Evolutionary conservation across 2,329 filamentous ascomycete genomes (phyloP).

Genomic region (Fusarium nodosum): DNA sequence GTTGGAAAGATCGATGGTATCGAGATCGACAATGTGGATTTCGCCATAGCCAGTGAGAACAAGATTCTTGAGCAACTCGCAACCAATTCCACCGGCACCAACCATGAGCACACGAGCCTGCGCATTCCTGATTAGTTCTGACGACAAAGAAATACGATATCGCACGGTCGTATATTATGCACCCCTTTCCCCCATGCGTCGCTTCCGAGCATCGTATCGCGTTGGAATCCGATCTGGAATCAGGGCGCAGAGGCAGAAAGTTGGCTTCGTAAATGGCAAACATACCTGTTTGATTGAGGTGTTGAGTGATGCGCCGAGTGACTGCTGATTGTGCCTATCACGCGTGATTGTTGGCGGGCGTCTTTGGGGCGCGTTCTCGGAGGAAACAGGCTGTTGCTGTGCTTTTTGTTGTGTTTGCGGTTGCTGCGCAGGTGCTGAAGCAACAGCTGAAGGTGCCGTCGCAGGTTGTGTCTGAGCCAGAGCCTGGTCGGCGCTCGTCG

Average conservation of each 20-base stretch:
- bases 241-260: conserved; percentile 25
- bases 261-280: conserved; percentile 17
- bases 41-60: conserved; percentile 92
- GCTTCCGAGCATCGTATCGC: conserved; percentile 11
- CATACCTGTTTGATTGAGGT: conserved; percentile 76
- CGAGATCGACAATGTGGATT: conserved; percentile 94
- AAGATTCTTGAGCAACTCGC: conserved; percentile 96
- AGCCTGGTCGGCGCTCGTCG: conserved; percentile 44
- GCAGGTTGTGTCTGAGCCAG: conserved; percentile 33
- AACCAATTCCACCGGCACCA: conserved; percentile 96
- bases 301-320: conserved; percentile 75
- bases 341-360: conserved; percentile 55
- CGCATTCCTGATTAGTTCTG: conserved; percentile 40
- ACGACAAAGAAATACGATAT: conserved; percentile 7
- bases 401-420: conserved; percentile 18
- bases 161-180: conserved; percentile 1
- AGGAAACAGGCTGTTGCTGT: conserved; percentile 37
- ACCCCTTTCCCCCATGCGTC: conserved; percentile 1
- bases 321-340: conserved; percentile 72
- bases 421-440: conserved; percentile 28
- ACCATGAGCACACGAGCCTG: conserved; percentile 93
- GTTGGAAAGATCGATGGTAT: conserved; percentile 98
- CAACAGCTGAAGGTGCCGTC: conserved; percentile 12
- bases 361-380: conserved; percentile 45
- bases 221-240: conserved; percentile 19